These are phyloP conservation scores for Sedum album DNA, from an alignment of 164 flowering plant genomes.

Conservation along the genomic window DNA sequence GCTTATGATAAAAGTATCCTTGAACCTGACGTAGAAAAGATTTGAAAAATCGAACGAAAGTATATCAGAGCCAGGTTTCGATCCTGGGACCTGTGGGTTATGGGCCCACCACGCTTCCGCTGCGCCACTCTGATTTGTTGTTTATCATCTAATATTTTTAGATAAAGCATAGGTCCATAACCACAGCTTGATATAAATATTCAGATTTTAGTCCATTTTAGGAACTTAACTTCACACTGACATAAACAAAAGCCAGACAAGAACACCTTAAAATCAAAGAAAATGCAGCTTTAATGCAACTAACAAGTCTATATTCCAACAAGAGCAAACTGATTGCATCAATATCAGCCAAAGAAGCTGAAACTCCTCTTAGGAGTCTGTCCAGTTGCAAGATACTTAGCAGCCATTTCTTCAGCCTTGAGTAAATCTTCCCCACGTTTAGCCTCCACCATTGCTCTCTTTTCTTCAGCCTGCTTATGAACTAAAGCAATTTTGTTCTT, in stretches of 20 bases:
- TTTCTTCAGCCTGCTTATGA: constrained; percentile 28
- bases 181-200: too few species aligned
- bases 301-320: neutral
- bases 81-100: constrained; percentile 99
- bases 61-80: constrained; percentile 99
- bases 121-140: too few species aligned
- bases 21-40: too few species aligned
- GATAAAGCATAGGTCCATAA: too few species aligned
- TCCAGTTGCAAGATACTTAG: constrained; percentile 26
- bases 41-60: too few species aligned
- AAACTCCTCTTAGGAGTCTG: constrained; percentile 30
- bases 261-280: too few species aligned
- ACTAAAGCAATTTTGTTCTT: constrained; percentile 25
- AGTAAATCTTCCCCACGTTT: constrained; percentile 24
- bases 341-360: constrained; percentile 11
- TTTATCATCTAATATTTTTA: too few species aligned
- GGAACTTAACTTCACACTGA: too few species aligned
- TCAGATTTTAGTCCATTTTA: too few species aligned
- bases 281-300: too few species aligned
- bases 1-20: too few species aligned
- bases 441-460: constrained; percentile 25
- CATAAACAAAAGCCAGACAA: too few species aligned
- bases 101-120: constrained; percentile 99
- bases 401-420: constrained; percentile 24
- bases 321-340: neutral